Percentiles rank a stretch among this genome's conserved stretches.
Conservation (phyloP, 176 grass and related monocot species). For the Aegilops bicornis region DNA sequence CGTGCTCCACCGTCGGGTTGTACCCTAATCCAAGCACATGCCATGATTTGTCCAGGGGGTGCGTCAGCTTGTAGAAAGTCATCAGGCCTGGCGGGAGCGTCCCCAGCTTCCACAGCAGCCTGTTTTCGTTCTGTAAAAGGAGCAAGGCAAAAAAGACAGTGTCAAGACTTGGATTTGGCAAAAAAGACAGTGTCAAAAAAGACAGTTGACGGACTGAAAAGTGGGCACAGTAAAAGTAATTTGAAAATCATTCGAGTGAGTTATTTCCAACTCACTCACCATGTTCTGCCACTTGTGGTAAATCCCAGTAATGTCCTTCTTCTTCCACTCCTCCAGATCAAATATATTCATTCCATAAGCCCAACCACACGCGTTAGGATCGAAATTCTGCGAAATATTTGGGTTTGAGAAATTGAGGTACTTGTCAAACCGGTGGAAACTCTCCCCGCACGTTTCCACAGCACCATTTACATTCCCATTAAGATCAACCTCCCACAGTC, state of each 20-base stretch:
- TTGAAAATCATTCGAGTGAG: not conserved
- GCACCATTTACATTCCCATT: slow-evolving; percentile 74
- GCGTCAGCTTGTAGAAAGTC: slow-evolving; percentile 55
- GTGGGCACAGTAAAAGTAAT: not conserved
- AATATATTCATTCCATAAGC: slow-evolving; percentile 77
- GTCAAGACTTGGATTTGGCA: not conserved
- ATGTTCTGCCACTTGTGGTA: slow-evolving; percentile 75
- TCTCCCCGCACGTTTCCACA: slow-evolving; percentile 60
- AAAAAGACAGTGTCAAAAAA: not conserved
- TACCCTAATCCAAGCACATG: slow-evolving; percentile 49
- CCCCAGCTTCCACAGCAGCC: slow-evolving; percentile 52
- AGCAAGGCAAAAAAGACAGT: not conserved
- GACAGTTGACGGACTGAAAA: not conserved
- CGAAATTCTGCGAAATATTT: slow-evolving; percentile 54
- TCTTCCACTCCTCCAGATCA: slow-evolving; percentile 70
- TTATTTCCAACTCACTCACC: slow-evolving; percentile 44
- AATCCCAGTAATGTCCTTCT: slow-evolving; percentile 69
- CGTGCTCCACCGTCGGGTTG: slow-evolving; percentile 39
- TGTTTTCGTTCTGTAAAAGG: slow-evolving; percentile 37
- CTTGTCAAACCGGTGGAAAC: slow-evolving; percentile 66
- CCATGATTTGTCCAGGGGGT: slow-evolving; percentile 53
- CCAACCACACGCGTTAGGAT: slow-evolving; percentile 68
- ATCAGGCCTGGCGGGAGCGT: slow-evolving; percentile 41
- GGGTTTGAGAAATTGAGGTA: slow-evolving; percentile 73
- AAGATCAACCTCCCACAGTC: slow-evolving; percentile 60